A percentile compares a stretch with the other conserved stretches of the same genome.
These are phyloP conservation scores for Blastocladiella emersonii DNA, from an alignment of 371 early-diverging fungal genomes.

Conservation along the genomic window DNA sequence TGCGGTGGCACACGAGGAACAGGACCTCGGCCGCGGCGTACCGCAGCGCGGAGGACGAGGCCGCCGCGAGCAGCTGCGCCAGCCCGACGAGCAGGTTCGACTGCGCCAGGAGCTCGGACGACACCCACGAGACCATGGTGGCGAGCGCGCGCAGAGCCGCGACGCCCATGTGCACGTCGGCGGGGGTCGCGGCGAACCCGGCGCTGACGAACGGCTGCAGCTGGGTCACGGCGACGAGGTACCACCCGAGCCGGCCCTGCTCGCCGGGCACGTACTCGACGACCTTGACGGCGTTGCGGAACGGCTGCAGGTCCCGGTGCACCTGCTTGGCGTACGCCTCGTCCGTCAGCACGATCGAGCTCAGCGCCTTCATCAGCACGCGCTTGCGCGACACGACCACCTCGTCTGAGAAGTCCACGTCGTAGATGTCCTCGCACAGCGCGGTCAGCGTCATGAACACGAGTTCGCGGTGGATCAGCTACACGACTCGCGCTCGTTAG, in stretches of 20 bases:
- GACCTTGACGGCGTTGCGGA: neutral
- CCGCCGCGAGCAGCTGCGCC: neutral
- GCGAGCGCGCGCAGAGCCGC: neutral
- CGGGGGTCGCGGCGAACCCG: neutral
- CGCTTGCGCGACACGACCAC: neutral
- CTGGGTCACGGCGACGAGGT: neutral
- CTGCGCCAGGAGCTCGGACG: neutral
- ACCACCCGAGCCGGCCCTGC: neutral
- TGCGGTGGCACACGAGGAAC: neutral
- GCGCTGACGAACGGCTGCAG: neutral
- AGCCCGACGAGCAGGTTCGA: neutral
- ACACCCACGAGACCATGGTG: neutral
- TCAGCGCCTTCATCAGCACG: neutral
- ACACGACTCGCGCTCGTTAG: neutral
- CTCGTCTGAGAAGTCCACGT: slow-evolving; percentile 3
- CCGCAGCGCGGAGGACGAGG: neutral
- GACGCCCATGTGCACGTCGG: neutral
- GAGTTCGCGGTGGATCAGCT: neutral
- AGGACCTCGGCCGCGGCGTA: neutral
- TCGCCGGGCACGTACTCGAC: neutral
- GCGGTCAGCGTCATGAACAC: neutral
- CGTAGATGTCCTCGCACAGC: neutral
- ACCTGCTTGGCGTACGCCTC: neutral
- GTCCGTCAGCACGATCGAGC: neutral
- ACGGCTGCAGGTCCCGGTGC: neutral